Conservation (phyloP, 2,329 filamentous ascomycete species). For the Scortechinia acanthostroma region DNA sequence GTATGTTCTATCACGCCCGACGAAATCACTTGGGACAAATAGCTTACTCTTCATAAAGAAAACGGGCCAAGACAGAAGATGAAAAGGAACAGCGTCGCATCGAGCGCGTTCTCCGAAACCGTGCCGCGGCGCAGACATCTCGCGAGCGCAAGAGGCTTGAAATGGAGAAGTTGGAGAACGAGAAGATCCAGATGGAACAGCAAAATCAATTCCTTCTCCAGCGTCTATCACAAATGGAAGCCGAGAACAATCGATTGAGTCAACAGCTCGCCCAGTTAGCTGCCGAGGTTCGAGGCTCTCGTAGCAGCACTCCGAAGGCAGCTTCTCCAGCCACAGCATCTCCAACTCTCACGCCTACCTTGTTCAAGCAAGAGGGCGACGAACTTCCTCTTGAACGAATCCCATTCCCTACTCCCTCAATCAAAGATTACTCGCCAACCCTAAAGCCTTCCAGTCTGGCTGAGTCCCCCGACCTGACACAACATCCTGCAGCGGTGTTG, state of each 20-base stretch:
- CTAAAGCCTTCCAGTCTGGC: constrained; percentile 10
- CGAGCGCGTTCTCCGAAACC: constrained; percentile 92
- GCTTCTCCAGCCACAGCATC: constrained; percentile 8
- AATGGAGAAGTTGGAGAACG: constrained; percentile 76
- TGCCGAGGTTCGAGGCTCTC: constrained; percentile 45
- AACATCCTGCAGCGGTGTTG: constrained; percentile 99
- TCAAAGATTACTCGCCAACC: constrained; percentile 31
- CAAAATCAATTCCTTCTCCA: constrained; percentile 32
- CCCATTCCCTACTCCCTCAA: constrained; percentile 53
- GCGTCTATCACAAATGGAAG: constrained; percentile 20
- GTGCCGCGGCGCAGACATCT: constrained; percentile 91
- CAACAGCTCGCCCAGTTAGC: constrained; percentile 31
- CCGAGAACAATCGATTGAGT: constrained; percentile 25
- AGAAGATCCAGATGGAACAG: constrained; percentile 49
- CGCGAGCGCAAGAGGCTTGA: constrained; percentile 83
- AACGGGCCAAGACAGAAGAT: constrained; percentile 96
- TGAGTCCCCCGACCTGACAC: constrained; percentile 79
- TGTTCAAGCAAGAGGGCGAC: constrained; percentile 7
- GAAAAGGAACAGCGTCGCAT: constrained; percentile 98
- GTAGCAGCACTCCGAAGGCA: constrained; percentile 45
- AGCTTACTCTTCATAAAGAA: constrained; percentile 44
- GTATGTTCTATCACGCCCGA: constrained; percentile 29
- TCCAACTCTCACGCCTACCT: background rate
- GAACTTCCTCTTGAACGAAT: constrained; percentile 30
- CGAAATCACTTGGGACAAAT: too few species aligned